Percentiles rank a stretch among this genome's conserved stretches.
Evolutionary conservation across 2,329 filamentous ascomycete genomes (phyloP).

Genomic region (Neocucurbitaria cava): DNA sequence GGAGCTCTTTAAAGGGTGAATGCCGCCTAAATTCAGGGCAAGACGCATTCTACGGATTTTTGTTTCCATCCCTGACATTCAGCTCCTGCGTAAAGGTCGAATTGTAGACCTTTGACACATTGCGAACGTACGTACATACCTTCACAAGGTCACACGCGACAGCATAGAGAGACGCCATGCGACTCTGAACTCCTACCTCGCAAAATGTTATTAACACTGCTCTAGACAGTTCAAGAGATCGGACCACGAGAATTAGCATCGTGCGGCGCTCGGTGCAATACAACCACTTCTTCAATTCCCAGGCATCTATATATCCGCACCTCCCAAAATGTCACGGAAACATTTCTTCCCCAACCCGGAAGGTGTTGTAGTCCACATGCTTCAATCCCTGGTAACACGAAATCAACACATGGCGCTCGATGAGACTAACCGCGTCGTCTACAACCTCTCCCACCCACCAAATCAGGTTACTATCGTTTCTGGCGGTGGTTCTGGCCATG

Average conservation of each 20-base stretch:
- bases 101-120: background rate
- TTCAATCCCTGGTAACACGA: conserved; percentile 55
- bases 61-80: background rate
- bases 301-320: background rate
- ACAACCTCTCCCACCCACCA: conserved; percentile 53
- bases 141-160: background rate
- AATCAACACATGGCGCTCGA: conserved; percentile 55
- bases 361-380: conserved; percentile 58
- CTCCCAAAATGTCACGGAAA: conserved; percentile 58
- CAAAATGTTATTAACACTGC: background rate
- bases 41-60: background rate
- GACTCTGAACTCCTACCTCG: background rate
- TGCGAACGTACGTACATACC: background rate
- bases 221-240: background rate
- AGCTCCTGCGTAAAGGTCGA: background rate
- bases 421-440: conserved; percentile 57
- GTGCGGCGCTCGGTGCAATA: background rate
- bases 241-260: too few species aligned
- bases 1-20: conserved; percentile 28
- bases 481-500: conserved; percentile 57
- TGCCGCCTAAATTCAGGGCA: conserved; percentile 12
- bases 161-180: background rate
- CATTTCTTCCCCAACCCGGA: conserved; percentile 61
- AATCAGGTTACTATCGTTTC: conserved; percentile 56
- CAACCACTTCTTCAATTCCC: background rate